phyloP scores from a whole-genome alignment of 768 basidiomycete species.

The Amanita pallidorosea region DNA sequence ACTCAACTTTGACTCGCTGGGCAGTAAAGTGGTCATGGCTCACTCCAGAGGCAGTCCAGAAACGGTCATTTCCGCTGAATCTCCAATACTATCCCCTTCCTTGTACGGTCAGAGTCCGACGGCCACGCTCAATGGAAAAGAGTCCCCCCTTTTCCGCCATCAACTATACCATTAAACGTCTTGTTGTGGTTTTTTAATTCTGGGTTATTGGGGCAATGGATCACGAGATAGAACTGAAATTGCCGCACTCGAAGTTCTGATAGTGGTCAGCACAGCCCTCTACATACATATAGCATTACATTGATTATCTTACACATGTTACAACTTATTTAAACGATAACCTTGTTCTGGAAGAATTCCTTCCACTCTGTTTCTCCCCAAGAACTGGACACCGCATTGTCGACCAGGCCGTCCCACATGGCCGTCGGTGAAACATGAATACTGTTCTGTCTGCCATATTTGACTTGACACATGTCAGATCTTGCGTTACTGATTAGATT shows the following conservation, averaged over 20 bases:
- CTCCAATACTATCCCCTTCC: background rate
- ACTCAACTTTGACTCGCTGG: slow-evolving; percentile 43
- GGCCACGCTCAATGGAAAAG: background rate
- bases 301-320: background rate
- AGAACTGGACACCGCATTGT: slow-evolving; percentile 63
- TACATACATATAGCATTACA: background rate
- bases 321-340: slow-evolving; percentile 18
- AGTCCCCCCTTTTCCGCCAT: background rate
- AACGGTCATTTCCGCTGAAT: slow-evolving; percentile 16
- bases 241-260: background rate
- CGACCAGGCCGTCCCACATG: slow-evolving; percentile 68
- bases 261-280: background rate
- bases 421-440: slow-evolving; percentile 86
- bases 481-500: background rate
- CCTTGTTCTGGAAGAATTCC: slow-evolving; percentile 56
- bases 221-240: background rate
- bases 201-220: background rate
- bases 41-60: slow-evolving; percentile 27
- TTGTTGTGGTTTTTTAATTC: background rate
- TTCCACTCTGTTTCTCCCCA: slow-evolving; percentile 81
- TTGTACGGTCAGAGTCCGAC: background rate
- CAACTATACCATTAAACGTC: background rate
- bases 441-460: slow-evolving; percentile 82
- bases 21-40: slow-evolving; percentile 40
- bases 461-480: slow-evolving; percentile 41